phyloP scores from a whole-genome alignment of 23 red algal genomes.

The Chondrus crispus region DNA sequence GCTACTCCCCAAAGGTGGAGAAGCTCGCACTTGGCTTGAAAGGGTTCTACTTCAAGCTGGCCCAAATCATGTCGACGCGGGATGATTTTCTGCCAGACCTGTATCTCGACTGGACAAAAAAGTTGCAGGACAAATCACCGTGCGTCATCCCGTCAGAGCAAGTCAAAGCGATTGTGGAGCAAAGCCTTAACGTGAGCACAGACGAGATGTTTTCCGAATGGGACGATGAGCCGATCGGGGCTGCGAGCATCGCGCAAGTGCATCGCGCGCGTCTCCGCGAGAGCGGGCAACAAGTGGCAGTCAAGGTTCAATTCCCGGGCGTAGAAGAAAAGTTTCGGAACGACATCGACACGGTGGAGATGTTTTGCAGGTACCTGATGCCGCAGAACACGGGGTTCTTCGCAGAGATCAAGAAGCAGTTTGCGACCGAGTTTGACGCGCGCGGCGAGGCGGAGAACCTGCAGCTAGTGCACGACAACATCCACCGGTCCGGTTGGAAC shows the following conservation, averaged over 20 bases:
- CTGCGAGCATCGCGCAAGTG: conserved; percentile 77
- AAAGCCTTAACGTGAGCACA: not conserved
- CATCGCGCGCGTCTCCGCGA: conserved; percentile 51
- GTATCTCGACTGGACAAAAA: conserved; percentile 68
- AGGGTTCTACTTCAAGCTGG: conserved; percentile 84
- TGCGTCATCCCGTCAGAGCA: conserved; percentile 16
- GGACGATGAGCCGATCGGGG: conserved; percentile 63
- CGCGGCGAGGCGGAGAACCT: conserved; percentile 72
- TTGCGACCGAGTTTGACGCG: conserved; percentile 82
- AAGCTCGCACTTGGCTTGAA: conserved; percentile 48
- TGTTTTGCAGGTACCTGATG: conserved; percentile 79
- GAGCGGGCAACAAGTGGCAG: conserved; percentile 38
- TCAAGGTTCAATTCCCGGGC: conserved; percentile 78
- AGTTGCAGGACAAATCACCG: conserved; percentile 76
- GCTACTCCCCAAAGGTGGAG: conserved; percentile 55
- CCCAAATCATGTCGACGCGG: conserved; percentile 69
- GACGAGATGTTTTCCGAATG: conserved; percentile 51
- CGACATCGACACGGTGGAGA: conserved; percentile 73
- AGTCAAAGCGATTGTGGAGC: conserved; percentile 46
- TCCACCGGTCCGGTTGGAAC: conserved; percentile 16
- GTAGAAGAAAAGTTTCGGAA: conserved; percentile 67
- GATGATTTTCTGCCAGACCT: conserved; percentile 74
- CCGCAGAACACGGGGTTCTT: conserved; percentile 64
- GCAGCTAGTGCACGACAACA: conserved; percentile 38
- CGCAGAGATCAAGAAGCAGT: conserved; percentile 68